Base-by-base conservation (phyloP, 345 rosid genomes). In the Viola odorata region DNA sequence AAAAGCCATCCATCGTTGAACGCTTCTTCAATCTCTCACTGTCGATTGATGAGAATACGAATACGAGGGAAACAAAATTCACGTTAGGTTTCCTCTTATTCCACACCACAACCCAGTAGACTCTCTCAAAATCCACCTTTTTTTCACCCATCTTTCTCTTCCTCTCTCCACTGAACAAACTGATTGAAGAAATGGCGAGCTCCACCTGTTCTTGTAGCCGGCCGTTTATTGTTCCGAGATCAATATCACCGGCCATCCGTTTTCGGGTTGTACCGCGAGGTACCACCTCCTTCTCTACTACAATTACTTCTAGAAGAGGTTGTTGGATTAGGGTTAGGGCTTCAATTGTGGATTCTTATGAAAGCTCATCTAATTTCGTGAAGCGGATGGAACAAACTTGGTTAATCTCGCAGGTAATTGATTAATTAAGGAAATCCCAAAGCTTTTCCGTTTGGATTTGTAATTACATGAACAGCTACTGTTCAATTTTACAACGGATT, bases 331-430 rank as follows among this genome's bases (percentile, higher is more conserved):
- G 60, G 5, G 75, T 80, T 17, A 80, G 73, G 62, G 89, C 95
- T 70, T 91, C 92, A 2, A 60, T 63, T 59, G 83, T 92, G 47
- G 92, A 91, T 74, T 84, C 98, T 1, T 75, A 62, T 38, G 91
- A 78, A 59, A 87, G 84, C 64, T 89, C 96, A 45, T 82, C 92
- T 6, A 73, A 82, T 75, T 89, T 92, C 78, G 70, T 50, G 17
- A 85, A 82, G 80, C 92, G 96, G 48, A 84, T 84, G 80, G 98
- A 92, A 65, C 92, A 76, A 63, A 91, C 94, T 17, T 92, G 96
- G 98, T 44, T 78, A 60, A 87, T 92, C 70, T 87, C 98, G 57
- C 91, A 92, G 92, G 95, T 88, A 36, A 36, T 38, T 38, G 12
- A 23, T 23, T 23, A 23, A 23, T 23, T 23, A 0, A 23, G 32